A percentile compares a stretch with the other conserved stretches of the same genome.
These are phyloP conservation scores for Boletus speciosus DNA, from an alignment of 768 basidiomycete genomes.

Conservation along the genomic window DNA sequence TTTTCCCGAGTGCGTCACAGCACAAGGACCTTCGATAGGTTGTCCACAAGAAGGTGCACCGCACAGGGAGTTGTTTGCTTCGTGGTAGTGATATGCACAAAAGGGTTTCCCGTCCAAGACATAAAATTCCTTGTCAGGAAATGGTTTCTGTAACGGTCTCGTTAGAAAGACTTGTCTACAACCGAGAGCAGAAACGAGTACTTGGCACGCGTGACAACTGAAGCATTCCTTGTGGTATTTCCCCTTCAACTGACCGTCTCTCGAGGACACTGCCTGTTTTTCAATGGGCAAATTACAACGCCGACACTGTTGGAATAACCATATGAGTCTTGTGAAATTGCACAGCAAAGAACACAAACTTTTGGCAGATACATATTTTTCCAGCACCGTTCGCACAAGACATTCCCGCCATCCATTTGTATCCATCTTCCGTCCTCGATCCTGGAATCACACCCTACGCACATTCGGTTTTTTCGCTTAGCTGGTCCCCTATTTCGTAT, in stretches of 20 bases:
- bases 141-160: conserved; percentile 60
- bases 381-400: conserved; percentile 90
- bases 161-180: neutral
- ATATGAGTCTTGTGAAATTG: neutral
- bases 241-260: conserved; percentile 92
- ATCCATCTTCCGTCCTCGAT: conserved; percentile 86
- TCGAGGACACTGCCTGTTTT: conserved; percentile 84
- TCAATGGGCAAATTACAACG: conserved; percentile 86
- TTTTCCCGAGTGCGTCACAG: conserved; percentile 76
- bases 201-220: conserved; percentile 80
- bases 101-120: conserved; percentile 87
- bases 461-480: conserved; percentile 42
- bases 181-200: conserved; percentile 31
- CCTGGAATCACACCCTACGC: conserved; percentile 62
- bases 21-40: conserved; percentile 93
- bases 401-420: conserved; percentile 65
- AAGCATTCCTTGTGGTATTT: conserved; percentile 94
- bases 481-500: conserved; percentile 32
- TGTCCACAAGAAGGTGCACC: conserved; percentile 72
- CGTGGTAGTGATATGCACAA: conserved; percentile 92
- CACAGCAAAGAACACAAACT: conserved; percentile 39
- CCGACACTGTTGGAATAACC: conserved; percentile 58
- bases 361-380: conserved; percentile 95
- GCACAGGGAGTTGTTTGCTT: conserved; percentile 86
- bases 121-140: conserved; percentile 90